phyloP scores from a whole-genome alignment of 257 asterid genomes.

The Petunia axillaris region DNA sequence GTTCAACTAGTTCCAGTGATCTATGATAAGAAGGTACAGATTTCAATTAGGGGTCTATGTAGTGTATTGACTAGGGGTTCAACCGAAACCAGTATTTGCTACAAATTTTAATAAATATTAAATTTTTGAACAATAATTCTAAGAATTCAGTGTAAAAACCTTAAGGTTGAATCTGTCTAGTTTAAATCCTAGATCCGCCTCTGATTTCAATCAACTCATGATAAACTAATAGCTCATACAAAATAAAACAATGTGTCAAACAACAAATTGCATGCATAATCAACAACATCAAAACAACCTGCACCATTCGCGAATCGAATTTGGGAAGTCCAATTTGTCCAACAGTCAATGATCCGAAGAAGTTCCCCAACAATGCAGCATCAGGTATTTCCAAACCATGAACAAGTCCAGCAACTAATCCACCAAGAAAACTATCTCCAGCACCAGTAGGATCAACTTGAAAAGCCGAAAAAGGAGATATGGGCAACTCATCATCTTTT shows the following conservation, averaged over 20 bases:
- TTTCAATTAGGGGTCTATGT: background rate
- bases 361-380: constrained; percentile 90
- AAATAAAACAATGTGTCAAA: background rate
- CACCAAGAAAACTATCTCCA: constrained; percentile 94
- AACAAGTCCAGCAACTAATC: constrained; percentile 77
- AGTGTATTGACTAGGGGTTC: too few relatives aligned
- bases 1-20: background rate
- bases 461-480: constrained; percentile 69
- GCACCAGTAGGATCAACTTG: constrained; percentile 99
- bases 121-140: too few relatives aligned
- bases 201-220: background rate
- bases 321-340: constrained; percentile 77
- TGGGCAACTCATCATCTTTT: constrained; percentile 58
- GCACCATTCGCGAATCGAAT: constrained; percentile 65
- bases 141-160: background rate
- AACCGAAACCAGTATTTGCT: too few relatives aligned
- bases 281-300: constrained; percentile 50
- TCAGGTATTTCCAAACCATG: constrained; percentile 78
- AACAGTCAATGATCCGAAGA: constrained; percentile 87
- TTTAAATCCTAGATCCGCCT: background rate
- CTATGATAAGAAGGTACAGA: background rate
- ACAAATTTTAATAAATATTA: too few relatives aligned
- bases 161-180: background rate
- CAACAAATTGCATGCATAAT: background rate
- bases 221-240: background rate